Evolutionary conservation across 2,329 filamentous ascomycete species (phyloP).

Genomic region (Dactylonectria macrodidyma): DNA sequence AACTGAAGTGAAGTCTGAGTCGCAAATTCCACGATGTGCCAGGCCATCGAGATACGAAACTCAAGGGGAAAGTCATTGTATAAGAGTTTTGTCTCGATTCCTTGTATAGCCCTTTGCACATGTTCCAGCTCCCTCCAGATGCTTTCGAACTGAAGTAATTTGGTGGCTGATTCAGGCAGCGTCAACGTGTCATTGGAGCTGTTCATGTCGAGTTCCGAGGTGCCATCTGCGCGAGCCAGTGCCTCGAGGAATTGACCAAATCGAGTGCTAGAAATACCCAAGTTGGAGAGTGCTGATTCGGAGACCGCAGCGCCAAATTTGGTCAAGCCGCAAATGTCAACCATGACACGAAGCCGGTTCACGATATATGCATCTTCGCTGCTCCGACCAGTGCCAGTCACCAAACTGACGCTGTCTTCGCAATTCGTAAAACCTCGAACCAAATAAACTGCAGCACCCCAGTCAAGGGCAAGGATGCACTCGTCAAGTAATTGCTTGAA

Average conservation of each 20-base stretch:
- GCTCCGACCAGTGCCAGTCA: slow-evolving; percentile 43
- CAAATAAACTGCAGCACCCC: slow-evolving; percentile 52
- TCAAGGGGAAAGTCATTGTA: slow-evolving; percentile 46
- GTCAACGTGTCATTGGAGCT: neutral
- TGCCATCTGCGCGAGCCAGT: slow-evolving; percentile 35
- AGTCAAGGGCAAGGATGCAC: slow-evolving; percentile 60
- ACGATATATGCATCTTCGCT: slow-evolving; percentile 46
- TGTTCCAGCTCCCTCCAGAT: slow-evolving; percentile 51
- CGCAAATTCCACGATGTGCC: slow-evolving; percentile 45
- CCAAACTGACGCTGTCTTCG: slow-evolving; percentile 44
- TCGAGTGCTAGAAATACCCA: slow-evolving; percentile 44
- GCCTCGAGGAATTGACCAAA: slow-evolving; percentile 44
- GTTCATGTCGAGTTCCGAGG: slow-evolving; percentile 23
- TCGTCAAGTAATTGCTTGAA: slow-evolving; percentile 59
- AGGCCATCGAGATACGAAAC: slow-evolving; percentile 51
- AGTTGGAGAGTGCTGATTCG: slow-evolving; percentile 39
- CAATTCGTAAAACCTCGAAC: slow-evolving; percentile 48
- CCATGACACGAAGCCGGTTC: slow-evolving; percentile 51
- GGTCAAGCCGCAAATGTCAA: slow-evolving; percentile 55
- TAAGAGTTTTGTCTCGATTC: slow-evolving; percentile 55
- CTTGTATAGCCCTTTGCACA: slow-evolving; percentile 47
- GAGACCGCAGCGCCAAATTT: slow-evolving; percentile 18
- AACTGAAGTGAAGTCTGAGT: slow-evolving; percentile 41
- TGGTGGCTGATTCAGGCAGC: slow-evolving; percentile 33
- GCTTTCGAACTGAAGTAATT: slow-evolving; percentile 53